These are phyloP conservation scores for Vitis labrusca DNA, from an alignment of 164 flowering plant species.

Conservation along the genomic window DNA sequence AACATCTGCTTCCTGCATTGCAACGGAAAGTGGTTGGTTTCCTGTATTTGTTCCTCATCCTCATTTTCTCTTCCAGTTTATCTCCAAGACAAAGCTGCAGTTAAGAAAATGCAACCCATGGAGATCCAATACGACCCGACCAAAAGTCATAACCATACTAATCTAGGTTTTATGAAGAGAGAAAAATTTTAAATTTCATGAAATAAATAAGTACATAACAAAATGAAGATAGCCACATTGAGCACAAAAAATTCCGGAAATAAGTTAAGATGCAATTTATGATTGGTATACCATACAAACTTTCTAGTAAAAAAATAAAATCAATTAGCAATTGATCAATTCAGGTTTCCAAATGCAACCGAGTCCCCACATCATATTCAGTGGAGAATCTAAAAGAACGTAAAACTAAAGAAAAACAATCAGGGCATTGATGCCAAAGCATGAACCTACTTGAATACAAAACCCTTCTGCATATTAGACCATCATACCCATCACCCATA, in stretches of 20 bases:
- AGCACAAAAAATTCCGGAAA: neutral
- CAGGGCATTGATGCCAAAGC: neutral
- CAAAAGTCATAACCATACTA: conserved; percentile 19
- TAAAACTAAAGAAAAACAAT: neutral
- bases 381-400: neutral
- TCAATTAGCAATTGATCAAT: neutral
- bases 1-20: conserved; percentile 86
- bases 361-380: neutral
- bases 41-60: conserved; percentile 81
- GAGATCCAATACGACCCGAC: conserved; percentile 36
- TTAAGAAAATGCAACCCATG: conserved; percentile 53
- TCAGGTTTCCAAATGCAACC: neutral
- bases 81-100: conserved; percentile 68
- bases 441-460: neutral
- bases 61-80: conserved; percentile 54
- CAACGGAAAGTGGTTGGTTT: conserved; percentile 78
- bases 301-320: neutral
- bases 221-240: neutral
- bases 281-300: neutral
- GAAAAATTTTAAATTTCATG: neutral
- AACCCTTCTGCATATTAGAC: neutral
- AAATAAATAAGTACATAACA: neutral
- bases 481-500: neutral
- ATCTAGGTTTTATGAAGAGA: conserved; percentile 1
- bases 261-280: neutral